phyloP scores from a whole-genome alignment of 148 eudicot species.

The Oxyria digyna region DNA sequence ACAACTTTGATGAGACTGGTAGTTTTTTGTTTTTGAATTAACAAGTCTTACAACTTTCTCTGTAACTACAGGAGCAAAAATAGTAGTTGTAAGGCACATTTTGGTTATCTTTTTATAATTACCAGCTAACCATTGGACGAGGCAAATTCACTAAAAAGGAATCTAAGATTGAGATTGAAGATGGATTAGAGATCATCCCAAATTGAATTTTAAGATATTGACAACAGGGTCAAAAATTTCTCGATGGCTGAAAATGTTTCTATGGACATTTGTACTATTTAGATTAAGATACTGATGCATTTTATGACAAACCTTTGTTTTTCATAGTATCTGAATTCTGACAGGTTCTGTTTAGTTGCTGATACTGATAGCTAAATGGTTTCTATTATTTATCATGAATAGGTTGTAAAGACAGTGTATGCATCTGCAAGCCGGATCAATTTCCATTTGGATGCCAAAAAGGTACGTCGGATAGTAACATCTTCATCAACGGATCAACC shows the following conservation, averaged over 20 bases:
- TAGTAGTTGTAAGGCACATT: not conserved
- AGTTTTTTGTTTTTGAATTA: not conserved
- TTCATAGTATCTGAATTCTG: not conserved
- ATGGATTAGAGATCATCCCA: not conserved
- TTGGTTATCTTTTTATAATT: not conserved
- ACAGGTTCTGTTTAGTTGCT: not conserved
- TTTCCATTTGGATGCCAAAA: constrained; percentile 93
- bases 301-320: not conserved
- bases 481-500: not conserved
- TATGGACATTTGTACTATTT: not conserved
- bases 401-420: constrained; percentile 98
- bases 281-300: not conserved
- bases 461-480: constrained; percentile 25
- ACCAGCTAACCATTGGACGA: not conserved
- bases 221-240: not conserved
- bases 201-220: not conserved
- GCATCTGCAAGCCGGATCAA: constrained; percentile 97
- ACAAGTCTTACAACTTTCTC: not conserved
- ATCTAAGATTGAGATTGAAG: not conserved
- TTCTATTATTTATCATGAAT: not conserved
- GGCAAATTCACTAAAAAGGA: not conserved
- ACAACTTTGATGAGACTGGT: not conserved
- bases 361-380: not conserved
- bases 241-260: not conserved
- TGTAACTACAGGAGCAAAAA: not conserved